Base-by-base conservation (phyloP, 2,329 filamentous ascomycete species). In the Nannizzia gypsea region DNA sequence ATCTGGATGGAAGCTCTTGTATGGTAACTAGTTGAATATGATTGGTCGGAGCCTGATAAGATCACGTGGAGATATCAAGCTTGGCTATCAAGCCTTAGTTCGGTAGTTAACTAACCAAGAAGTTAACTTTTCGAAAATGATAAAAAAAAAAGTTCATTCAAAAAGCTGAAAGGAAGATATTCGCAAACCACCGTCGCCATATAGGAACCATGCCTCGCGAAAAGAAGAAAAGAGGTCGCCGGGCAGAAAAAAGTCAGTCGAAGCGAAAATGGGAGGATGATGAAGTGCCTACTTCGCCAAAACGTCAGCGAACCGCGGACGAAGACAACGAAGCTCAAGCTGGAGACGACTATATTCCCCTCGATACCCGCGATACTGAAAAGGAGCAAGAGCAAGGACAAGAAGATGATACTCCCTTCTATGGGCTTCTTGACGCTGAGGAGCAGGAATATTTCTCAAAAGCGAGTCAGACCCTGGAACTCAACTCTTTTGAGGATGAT, bases 401-500 rank as follows among this genome's bases (percentile, higher is more conserved):
- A 22, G 57, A 60, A 3, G 68, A 69, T 40, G 88, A 89, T 62
- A 83, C 79, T 66, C 85, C 89, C 60, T 99, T 96, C 77, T 97
- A 95, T 68, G 93, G 93, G 64, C 86, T 96, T 79, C 85, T 99
- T 26, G 88, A 90, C 67, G 87, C 95, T 59, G 84, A 95, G 65
- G 93, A 99, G 77, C 90, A 96, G 70, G 91, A 96, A 73, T 96
- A 96, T 73, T 99, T 97, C 74, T 87, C 89, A 65, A 84, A 85
- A 55, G 90, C 91, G 59, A 91, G 95, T 76, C 88, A 95, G 71
- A 80, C 95, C 75, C 84, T 99, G 62, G 91, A 96, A 72, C 75
- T 89, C 66, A 93, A 97, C 75, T 84, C 92, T 71, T 97, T 97
- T 71, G 83, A 82, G 44, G 84, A 85, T 42, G 72, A 83, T 58